Conservation (phyloP, 305 asterid species). For the Coffea humblotiana region DNA sequence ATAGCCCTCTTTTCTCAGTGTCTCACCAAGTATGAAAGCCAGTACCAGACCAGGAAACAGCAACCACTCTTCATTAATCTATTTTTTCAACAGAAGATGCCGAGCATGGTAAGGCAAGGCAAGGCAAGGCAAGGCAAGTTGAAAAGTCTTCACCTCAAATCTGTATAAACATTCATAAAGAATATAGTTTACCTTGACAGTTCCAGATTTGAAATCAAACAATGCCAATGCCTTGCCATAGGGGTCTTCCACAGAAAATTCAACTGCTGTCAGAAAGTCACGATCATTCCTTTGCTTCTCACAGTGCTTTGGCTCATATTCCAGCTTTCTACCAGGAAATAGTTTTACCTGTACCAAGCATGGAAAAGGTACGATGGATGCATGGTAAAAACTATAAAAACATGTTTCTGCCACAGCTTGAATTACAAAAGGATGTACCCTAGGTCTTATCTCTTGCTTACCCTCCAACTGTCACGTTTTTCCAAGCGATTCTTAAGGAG, state of each 20-base stretch:
- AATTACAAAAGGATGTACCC: neutral
- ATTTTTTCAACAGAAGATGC: conserved; percentile 20
- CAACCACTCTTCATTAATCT: conserved; percentile 86
- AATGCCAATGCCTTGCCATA: conserved; percentile 82
- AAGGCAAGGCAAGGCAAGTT: conserved; percentile 1
- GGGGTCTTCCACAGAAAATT: conserved; percentile 74
- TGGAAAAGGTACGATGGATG: neutral
- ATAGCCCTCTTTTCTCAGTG: conserved; percentile 54
- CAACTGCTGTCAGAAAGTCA: conserved; percentile 73
- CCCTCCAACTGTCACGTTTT: too few species aligned
- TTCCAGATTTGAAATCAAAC: conserved; percentile 67
- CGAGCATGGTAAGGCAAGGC: conserved; percentile 2
- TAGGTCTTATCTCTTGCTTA: neutral
- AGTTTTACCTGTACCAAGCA: conserved; percentile 63
- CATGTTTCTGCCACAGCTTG: neutral
- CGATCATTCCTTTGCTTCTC: conserved; percentile 44
- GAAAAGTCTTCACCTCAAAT: neutral
- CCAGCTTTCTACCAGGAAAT: conserved; percentile 77
- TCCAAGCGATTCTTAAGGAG: too few species aligned
- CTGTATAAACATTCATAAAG: neutral
- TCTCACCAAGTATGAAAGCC: conserved; percentile 57
- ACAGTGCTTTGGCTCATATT: conserved; percentile 67
- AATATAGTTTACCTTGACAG: conserved; percentile 48
- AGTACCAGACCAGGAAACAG: conserved; percentile 54
- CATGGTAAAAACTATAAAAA: neutral